Conservation (phyloP, 306 rosid genomes). For the Cucurbita pepo region DNA sequence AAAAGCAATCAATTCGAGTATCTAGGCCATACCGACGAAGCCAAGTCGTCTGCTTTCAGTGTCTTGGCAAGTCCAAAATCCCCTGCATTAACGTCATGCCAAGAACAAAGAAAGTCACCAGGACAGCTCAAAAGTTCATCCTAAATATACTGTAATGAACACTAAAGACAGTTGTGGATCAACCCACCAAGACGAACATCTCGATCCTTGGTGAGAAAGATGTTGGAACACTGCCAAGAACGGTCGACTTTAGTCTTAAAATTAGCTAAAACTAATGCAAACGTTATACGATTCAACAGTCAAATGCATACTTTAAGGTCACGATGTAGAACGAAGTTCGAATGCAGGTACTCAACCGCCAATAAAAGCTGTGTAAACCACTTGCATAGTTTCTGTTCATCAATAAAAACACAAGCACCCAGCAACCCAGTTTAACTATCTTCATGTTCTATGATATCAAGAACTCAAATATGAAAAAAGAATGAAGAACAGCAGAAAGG, state of each 20-base stretch:
- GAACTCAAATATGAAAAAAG: background rate
- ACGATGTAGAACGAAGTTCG: constrained; percentile 83
- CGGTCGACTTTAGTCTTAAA: constrained; percentile 11
- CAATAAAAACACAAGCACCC: constrained; percentile 13
- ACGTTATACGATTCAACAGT: background rate
- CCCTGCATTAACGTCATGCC: constrained; percentile 30
- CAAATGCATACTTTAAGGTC: constrained; percentile 62
- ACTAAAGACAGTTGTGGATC: background rate
- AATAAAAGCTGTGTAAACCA: constrained; percentile 88
- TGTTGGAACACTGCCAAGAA: constrained; percentile 80
- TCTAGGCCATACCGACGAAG: constrained; percentile 74
- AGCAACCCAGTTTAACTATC: background rate
- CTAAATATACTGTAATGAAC: background rate
- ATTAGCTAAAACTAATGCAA: background rate
- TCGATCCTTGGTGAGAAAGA: constrained; percentile 91
- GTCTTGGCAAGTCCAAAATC: constrained; percentile 99
- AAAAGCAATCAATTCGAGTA: background rate
- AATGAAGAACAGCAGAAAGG: background rate
- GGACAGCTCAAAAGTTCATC: background rate
- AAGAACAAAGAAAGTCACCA: constrained; percentile 16
- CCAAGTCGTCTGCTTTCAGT: constrained; percentile 87
- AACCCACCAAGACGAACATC: constrained; percentile 92
- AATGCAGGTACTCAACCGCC: constrained; percentile 92
- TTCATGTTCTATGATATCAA: background rate
- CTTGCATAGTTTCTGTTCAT: constrained; percentile 83